A percentile compares a stretch with the other conserved stretches of the same genome.
Evolutionary conservation across 345 rosid species (phyloP).

Genomic region (Melaleuca quinquenervia): DNA sequence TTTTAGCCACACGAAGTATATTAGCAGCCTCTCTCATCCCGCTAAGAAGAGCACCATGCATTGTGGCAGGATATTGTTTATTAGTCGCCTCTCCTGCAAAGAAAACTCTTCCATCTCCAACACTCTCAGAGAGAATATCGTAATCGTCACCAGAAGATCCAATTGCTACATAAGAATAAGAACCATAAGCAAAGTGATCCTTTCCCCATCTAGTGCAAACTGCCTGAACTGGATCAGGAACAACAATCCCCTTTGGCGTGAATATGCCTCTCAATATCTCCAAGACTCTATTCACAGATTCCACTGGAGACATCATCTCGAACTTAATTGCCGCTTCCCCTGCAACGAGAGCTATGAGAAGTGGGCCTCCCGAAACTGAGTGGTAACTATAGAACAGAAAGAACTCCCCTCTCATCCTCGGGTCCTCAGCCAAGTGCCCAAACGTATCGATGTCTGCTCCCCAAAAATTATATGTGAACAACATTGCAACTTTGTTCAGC

Average conservation of each 20-base stretch:
- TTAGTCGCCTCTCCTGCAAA: slow-evolving; percentile 98
- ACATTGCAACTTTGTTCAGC: slow-evolving; percentile 81
- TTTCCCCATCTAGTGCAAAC: slow-evolving; percentile 94
- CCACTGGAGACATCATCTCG: slow-evolving; percentile 77
- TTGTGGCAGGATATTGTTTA: slow-evolving; percentile 90
- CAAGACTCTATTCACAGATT: slow-evolving; percentile 68
- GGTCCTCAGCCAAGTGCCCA: slow-evolving; percentile 78
- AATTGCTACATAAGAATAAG: slow-evolving; percentile 81
- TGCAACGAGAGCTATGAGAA: slow-evolving; percentile 88
- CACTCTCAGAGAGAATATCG: slow-evolving; percentile 80
- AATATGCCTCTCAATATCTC: slow-evolving; percentile 68
- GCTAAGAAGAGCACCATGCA: slow-evolving; percentile 96
- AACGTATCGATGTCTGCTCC: slow-evolving; percentile 89
- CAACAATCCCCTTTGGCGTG: slow-evolving; percentile 86
- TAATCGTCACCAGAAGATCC: slow-evolving; percentile 99
- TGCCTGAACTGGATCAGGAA: slow-evolving; percentile 91
- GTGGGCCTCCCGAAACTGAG: slow-evolving; percentile 87
- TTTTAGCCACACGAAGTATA: slow-evolving; percentile 62
- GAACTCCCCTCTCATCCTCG: slow-evolving; percentile 77
- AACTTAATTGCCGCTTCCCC: slow-evolving; percentile 81
- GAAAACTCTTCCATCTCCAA: slow-evolving; percentile 91
- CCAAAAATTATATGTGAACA: slow-evolving; percentile 88
- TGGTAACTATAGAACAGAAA: slow-evolving; percentile 89
- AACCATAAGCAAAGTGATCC: slow-evolving; percentile 71
- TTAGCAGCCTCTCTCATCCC: slow-evolving; percentile 99